phyloP scores from a whole-genome alignment of 163 green algal species.

The Scenedesmus sp. region DNA sequence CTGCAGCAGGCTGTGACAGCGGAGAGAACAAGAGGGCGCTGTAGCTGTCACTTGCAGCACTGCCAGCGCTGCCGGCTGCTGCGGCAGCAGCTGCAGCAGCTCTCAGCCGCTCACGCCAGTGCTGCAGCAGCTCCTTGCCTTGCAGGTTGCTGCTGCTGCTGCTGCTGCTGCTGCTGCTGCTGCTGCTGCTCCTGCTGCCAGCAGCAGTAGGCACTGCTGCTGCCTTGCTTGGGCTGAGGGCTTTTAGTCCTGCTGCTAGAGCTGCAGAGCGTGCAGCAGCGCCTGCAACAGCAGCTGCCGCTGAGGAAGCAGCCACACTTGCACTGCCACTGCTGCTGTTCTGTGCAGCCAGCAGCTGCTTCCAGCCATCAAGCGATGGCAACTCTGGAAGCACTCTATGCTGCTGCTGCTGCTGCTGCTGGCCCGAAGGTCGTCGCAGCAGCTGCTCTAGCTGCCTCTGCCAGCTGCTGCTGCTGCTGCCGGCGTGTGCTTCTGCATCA shows the following conservation, averaged over 20 bases:
- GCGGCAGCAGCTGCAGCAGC: not conserved
- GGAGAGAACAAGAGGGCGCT: not conserved
- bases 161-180: not conserved
- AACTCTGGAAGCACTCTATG: not conserved
- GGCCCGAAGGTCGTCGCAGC: not conserved
- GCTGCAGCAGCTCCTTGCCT: not conserved
- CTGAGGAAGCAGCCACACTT: not conserved
- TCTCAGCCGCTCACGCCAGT: not conserved
- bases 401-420: conserved; percentile 16
- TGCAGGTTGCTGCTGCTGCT: not conserved
- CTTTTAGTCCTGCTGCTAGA: not conserved
- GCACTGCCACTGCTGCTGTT: not conserved
- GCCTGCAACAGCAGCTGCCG: not conserved
- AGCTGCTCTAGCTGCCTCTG: not conserved
- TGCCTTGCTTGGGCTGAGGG: not conserved
- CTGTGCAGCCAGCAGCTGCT: not conserved
- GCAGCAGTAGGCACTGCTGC: not conserved
- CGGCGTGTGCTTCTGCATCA: not conserved
- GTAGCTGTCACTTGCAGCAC: not conserved
- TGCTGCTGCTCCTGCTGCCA: too few relatives aligned
- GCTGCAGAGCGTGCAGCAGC: not conserved
- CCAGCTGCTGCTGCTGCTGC: not conserved
- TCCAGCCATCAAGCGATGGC: not conserved
- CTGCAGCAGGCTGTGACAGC: not conserved
- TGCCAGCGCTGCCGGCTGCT: not conserved